Evolutionary conservation across 257 asterid species (phyloP).

Genomic region (Linderniella brevidens): DNA sequence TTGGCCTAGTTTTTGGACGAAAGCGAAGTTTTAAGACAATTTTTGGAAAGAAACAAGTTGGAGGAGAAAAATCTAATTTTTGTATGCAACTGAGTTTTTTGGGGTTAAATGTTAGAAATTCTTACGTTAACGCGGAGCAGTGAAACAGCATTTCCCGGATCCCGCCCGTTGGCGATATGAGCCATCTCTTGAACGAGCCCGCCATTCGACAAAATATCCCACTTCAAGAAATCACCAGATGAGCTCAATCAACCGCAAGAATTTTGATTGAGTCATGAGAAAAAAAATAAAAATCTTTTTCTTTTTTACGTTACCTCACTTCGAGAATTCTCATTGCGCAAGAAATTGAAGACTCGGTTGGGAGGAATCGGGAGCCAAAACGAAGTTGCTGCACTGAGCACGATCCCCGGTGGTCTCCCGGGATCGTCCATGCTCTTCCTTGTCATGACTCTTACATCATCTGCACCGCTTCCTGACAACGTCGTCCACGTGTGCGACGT

Average conservation of each 20-base stretch:
- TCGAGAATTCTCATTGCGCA: conserved; percentile 36
- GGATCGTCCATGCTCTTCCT: conserved; percentile 42
- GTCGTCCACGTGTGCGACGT: conserved; percentile 48
- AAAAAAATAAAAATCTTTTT: too few species aligned
- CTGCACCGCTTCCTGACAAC: conserved; percentile 31
- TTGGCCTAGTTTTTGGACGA: too few species aligned
- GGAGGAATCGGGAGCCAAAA: conserved; percentile 45
- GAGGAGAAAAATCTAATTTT: too few species aligned
- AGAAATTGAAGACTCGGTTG: conserved; percentile 32
- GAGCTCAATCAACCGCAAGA: too few species aligned
- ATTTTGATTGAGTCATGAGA: too few species aligned
- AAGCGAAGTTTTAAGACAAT: too few species aligned
- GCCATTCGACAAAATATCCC: conserved; percentile 44
- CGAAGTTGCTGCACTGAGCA: conserved; percentile 48
- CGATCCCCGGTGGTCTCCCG: conserved; percentile 49
- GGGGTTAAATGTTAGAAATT: too few species aligned
- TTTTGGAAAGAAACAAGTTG: too few species aligned
- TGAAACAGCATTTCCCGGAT: conserved; percentile 58
- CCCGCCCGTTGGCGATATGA: conserved; percentile 44
- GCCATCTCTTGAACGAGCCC: conserved; percentile 45
- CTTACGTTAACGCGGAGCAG: conserved; percentile 73
- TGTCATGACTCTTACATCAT: conserved; percentile 45
- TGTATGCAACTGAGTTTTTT: too few species aligned
- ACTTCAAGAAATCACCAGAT: too few species aligned
- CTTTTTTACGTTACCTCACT: too few species aligned